Evolutionary conservation across 179 eudicot genomes (phyloP), one percentile per base, ranked within the genome.

Genomic region (Amaranthus tricolor): DNA sequence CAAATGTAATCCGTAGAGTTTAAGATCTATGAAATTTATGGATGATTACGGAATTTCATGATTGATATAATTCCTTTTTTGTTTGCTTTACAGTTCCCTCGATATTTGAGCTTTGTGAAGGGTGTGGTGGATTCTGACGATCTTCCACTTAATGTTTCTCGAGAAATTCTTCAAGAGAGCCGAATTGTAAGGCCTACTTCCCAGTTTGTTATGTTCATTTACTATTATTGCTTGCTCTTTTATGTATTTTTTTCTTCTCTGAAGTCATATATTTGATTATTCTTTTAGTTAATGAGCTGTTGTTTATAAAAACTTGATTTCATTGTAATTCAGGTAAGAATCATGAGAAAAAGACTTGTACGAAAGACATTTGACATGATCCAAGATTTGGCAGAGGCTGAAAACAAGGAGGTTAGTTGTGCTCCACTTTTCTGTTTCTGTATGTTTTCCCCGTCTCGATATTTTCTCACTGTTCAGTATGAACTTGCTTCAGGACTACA

Each of bases 41-140:
- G 5, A 24, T 24, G 40, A 31, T 31, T 31, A 31, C 3, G 40
- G 40, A 31, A 31, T 31, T 31, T 31, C 40, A 31, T 2, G 40
- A 31, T 31, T 31, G 40, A 31, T 31, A 31, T 31, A 31, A 31
- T 31, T 31, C 10, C 16, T 47, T 64, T 76, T n/a, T 45, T 45
- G 54, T 47, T 53, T 72, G 31, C 43, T 40, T 57, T 86, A 82
- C 92, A 95, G 99, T 95, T 95, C 75, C 99, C 99, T 52, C 84
- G 96, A 71, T 95, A 95, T 87, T 70, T 95, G 89, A 88, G 99
- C 92, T 95, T 95, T 70, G 99, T 95, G 74, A 95, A 88, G 86
- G 99, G 99, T 78, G 99, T 95, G 80, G 97, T 95, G 70, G 99
- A 92, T 82, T 95, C 99, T 16, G 74, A 95, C 84, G 99, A 95